Percentiles rank a stretch among this genome's conserved stretches.
phyloP scores from a whole-genome alignment of 2,329 filamentous ascomycete species.

The Huntiella decipiens region DNA sequence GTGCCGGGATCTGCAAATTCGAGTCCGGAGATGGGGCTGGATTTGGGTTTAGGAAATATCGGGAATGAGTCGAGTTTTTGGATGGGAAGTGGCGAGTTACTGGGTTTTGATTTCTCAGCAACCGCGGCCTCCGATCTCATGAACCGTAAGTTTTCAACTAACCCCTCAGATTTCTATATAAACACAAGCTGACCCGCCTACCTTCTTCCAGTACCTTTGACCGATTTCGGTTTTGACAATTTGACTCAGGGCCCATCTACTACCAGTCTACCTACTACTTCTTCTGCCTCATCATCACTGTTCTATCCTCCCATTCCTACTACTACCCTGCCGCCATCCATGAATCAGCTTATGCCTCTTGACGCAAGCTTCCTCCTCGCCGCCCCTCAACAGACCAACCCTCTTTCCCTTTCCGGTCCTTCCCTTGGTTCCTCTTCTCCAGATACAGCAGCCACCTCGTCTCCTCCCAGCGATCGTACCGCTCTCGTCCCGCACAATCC shows the following conservation, averaged over 20 bases:
- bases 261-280: constrained; percentile 2
- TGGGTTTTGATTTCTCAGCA: neutral
- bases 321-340: neutral
- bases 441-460: neutral
- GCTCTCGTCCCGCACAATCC: neutral
- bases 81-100: neutral
- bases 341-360: constrained; percentile 5
- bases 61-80: constrained; percentile 2
- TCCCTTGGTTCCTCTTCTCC: neutral
- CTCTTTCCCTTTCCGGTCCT: neutral
- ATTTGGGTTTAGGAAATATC: constrained; percentile 1
- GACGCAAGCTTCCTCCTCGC: neutral
- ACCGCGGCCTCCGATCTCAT: neutral
- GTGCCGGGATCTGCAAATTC: constrained; percentile 4
- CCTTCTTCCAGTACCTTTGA: constrained; percentile 1
- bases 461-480: neutral
- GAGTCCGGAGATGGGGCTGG: constrained; percentile 7
- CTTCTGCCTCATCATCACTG: constrained; percentile 4
- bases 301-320: constrained; percentile 2
- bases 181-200: neutral
- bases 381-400: neutral
- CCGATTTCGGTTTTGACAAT: constrained; percentile 6
- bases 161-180: neutral
- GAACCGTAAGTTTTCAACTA: constrained; percentile 1
- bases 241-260: constrained; percentile 4